phyloP scores from a whole-genome alignment of 768 basidiomycete genomes.

The Tubosaeta brunneosetosa region DNA sequence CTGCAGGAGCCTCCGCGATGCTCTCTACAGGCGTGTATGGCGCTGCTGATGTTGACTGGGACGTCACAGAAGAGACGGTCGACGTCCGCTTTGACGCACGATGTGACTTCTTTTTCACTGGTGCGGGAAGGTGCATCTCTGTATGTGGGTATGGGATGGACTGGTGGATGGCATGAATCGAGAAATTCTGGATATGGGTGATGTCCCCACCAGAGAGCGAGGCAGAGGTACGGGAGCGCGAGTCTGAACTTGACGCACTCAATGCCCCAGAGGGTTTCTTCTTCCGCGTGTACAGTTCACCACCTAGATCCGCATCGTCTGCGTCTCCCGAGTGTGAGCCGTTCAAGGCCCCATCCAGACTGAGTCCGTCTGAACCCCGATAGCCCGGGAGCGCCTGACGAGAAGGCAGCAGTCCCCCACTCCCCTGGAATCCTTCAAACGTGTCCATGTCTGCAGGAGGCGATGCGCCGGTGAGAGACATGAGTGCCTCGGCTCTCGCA shows the following conservation, averaged over 20 bases:
- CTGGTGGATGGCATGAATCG: constrained; percentile 24
- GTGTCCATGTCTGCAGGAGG: constrained; percentile 27
- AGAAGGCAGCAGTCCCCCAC: constrained; percentile 22
- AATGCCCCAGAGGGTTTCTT: constrained; percentile 26
- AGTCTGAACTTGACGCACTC: constrained; percentile 48
- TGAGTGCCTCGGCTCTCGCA: constrained; percentile 29
- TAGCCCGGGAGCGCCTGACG: background rate
- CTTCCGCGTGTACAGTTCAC: constrained; percentile 45
- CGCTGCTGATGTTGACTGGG: constrained; percentile 45
- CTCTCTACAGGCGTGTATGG: constrained; percentile 35
- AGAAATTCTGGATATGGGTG: constrained; percentile 18
- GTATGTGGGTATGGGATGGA: constrained; percentile 25
- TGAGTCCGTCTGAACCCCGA: constrained; percentile 10
- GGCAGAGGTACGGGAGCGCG: constrained; percentile 57
- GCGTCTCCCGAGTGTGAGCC: constrained; percentile 28
- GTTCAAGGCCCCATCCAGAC: background rate
- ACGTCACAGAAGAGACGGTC: constrained; percentile 36
- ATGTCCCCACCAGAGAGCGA: constrained; percentile 34
- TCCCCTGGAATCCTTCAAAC: constrained; percentile 69
- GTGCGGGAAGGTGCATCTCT: constrained; percentile 23
- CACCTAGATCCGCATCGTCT: constrained; percentile 60
- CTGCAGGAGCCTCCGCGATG: constrained; percentile 24
- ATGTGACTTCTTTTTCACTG: constrained; percentile 17
- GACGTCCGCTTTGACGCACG: constrained; percentile 31
- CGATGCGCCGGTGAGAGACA: constrained; percentile 31